phyloP scores from a whole-genome alignment of 1,139 yeast species.

The Suhomyces choctaworum region DNA sequence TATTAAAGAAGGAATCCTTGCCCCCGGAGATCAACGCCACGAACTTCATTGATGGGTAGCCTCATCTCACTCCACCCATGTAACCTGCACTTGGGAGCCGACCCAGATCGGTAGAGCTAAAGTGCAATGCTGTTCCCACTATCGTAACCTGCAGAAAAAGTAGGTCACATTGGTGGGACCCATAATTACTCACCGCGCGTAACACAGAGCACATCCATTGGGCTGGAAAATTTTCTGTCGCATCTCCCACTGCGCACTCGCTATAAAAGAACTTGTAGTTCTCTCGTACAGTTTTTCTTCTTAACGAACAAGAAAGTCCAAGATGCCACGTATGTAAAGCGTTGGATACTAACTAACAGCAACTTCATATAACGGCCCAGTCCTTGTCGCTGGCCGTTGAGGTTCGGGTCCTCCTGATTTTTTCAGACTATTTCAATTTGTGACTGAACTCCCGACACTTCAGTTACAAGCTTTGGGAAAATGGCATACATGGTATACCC shows the following conservation, averaged over 20 bases:
- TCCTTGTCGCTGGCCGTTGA: constrained; percentile 24
- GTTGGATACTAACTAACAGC: constrained; percentile 13
- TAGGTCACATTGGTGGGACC: constrained; percentile 11
- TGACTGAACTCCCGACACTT: constrained; percentile 88
- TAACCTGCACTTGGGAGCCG: too few relatives aligned
- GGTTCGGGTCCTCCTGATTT: constrained; percentile 72
- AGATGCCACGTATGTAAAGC: constrained; percentile 58
- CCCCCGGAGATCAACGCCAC: constrained; percentile 94
- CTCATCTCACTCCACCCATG: too few relatives aligned
- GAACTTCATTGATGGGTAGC: constrained; percentile 71
- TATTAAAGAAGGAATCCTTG: constrained; percentile 89
- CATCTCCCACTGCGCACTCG: constrained; percentile 1
- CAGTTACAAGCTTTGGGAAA: constrained; percentile 46
- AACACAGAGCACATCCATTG: background rate
- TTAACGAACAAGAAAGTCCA: constrained; percentile 28
- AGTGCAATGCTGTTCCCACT: too few relatives aligned
- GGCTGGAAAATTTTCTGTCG: constrained; percentile 12
- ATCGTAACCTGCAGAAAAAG: constrained; percentile 5
- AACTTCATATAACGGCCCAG: constrained; percentile 9
- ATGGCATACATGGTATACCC: constrained; percentile 1
- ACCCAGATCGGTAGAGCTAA: too few relatives aligned
- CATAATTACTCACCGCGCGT: constrained; percentile 8
- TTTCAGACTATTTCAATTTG: constrained; percentile 40
- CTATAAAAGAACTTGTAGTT: constrained; percentile 10
- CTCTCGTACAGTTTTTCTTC: constrained; percentile 13